Evolutionary conservation across 805 yeast genomes (phyloP), one percentile per base, ranked within the genome.

Genomic region (Alloascoidea hylecoeti): DNA sequence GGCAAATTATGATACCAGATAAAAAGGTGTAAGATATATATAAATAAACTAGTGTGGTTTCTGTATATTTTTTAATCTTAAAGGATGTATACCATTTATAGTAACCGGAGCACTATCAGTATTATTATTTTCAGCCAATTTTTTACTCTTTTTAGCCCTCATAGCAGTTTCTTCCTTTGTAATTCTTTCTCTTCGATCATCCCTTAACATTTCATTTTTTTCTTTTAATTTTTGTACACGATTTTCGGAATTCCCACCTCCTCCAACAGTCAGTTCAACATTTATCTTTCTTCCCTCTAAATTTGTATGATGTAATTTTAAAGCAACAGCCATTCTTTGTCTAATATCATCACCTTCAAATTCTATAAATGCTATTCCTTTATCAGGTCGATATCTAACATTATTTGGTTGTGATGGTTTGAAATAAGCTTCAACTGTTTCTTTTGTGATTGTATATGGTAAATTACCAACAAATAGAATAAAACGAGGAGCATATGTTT

Each of bases 231-330:
- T 92, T 39, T 71, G 68, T 35, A 48, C 40, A 12, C 68, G 50
- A 39, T 62, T 66, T 41, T 68, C 61, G 5, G 94, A 76, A 55
- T 89, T 89, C 40, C 96, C 96, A 36, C 98, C 98, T 33, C 98
- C 98, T 40, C 98, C 98, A 37, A 85, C 98, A 2, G 97, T 92
- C 49, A 92, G 67, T 56, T 92, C 98, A 27, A 92, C 96, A 52
- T 92, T 92, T 51, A 92, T 88, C 55, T 78, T 84, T 47, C 96
- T 68, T 34, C 70, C 67, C 41, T 72, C 68, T 45, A 89, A 53
- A 5, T 63, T 49, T 3, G 89, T 67, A 57, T 84, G 95, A 56
- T 92, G 96, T 65, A 82, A 70, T 44, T 79, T 65, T 48, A 92
- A 64, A 0, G 96, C 96, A 35, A 72, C 66, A 49, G 85, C 95